These are phyloP conservation scores for Diplodia corticola DNA, from an alignment of 2,329 filamentous ascomycete genomes.

Conservation along the genomic window DNA sequence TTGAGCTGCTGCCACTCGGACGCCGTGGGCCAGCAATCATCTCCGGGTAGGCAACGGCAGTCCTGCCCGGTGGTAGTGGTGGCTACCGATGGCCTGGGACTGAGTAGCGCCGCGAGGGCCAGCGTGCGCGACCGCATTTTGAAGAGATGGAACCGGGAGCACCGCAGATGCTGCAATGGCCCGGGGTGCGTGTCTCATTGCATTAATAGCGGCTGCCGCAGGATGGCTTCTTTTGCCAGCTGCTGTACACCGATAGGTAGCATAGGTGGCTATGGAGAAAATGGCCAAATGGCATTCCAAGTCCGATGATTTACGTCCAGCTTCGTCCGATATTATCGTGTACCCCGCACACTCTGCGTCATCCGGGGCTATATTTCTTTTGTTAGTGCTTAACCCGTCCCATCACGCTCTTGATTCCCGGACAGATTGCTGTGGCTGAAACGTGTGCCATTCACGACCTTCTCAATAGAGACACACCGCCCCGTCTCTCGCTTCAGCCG, in stretches of 20 bases:
- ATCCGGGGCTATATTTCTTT: too few relatives aligned
- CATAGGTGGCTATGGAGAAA: neutral
- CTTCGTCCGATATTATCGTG: neutral
- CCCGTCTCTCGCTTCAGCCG: too few relatives aligned
- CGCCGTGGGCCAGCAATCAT: constrained; percentile 50
- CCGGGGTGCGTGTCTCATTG: neutral
- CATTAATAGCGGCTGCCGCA: neutral
- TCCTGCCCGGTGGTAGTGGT: too few relatives aligned
- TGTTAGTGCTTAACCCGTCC: too few relatives aligned
- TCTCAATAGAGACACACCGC: too few relatives aligned
- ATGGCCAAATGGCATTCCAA: neutral
- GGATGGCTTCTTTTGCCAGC: neutral
- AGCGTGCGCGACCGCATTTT: neutral
- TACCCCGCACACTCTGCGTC: neutral
- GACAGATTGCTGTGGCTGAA: too few relatives aligned
- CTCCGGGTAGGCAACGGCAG: constrained; percentile 54
- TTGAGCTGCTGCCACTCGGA: constrained; percentile 51
- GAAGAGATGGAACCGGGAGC: neutral
- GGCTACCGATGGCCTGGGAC: neutral
- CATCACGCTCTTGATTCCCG: too few relatives aligned
- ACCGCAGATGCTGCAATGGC: too few relatives aligned
- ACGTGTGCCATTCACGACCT: too few relatives aligned
- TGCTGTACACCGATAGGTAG: neutral
- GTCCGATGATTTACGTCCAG: neutral
- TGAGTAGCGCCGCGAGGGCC: neutral